phyloP scores from a whole-genome alignment of 768 basidiomycete species.

The Fomitopsis serialis region DNA sequence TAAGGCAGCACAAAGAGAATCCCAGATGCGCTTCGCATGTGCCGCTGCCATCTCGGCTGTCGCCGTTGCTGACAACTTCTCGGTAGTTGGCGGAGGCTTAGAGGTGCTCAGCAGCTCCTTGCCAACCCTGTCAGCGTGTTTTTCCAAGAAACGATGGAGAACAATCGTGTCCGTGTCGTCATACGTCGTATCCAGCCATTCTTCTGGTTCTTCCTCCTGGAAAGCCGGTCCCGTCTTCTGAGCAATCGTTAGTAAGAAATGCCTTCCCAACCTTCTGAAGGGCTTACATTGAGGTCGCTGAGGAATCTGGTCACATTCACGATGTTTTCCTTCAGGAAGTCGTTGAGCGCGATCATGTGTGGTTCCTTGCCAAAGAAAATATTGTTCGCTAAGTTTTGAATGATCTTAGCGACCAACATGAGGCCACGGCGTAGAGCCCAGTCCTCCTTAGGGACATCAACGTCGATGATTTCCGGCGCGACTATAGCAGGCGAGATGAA shows the following conservation, averaged over 20 bases:
- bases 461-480: constrained; percentile 77
- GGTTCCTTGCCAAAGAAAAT: constrained; percentile 89
- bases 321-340: constrained; percentile 67
- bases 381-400: constrained; percentile 93
- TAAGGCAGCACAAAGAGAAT: constrained; percentile 68
- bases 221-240: not conserved
- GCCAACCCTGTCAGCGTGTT: constrained; percentile 82
- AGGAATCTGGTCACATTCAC: constrained; percentile 71
- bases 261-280: not conserved
- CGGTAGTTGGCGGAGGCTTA: constrained; percentile 37
- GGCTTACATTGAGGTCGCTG: constrained; percentile 63
- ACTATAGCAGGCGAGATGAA: constrained; percentile 93
- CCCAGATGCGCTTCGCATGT: constrained; percentile 80
- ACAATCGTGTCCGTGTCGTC: constrained; percentile 84
- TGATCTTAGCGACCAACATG: constrained; percentile 84
- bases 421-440: constrained; percentile 66
- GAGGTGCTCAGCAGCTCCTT: constrained; percentile 77
- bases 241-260: not conserved
- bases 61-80: constrained; percentile 11
- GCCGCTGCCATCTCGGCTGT: constrained; percentile 44
- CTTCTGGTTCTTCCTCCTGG: constrained; percentile 57
- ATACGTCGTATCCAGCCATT: constrained; percentile 71
- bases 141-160: constrained; percentile 78
- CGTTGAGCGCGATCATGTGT: constrained; percentile 77
- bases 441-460: constrained; percentile 66